Percentiles rank a stretch among this genome's conserved stretches.
Evolutionary conservation across 108 stramenopile genomes (phyloP).

Genomic region (Seminavis robusta): DNA sequence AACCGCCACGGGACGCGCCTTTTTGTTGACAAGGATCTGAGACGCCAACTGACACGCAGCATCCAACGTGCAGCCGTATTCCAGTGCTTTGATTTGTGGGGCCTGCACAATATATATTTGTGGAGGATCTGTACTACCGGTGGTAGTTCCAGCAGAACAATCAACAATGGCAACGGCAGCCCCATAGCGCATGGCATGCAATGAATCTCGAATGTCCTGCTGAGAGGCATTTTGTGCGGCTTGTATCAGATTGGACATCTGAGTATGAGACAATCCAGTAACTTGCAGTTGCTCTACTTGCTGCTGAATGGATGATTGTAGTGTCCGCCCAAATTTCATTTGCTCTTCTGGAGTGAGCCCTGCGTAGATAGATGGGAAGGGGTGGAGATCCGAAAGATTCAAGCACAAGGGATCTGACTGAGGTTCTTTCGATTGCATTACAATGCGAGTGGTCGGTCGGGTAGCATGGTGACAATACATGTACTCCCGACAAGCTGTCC

Average conservation of each 20-base stretch:
- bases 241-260: neutral
- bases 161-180: slow-evolving; percentile 73
- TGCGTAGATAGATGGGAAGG: slow-evolving; percentile 76
- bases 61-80: slow-evolving; percentile 86
- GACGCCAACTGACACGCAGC: slow-evolving; percentile 70
- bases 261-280: neutral
- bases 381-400: slow-evolving; percentile 52
- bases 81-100: slow-evolving; percentile 59
- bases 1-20: slow-evolving; percentile 30
- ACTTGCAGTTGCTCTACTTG: slow-evolving; percentile 14
- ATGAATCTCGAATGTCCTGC: slow-evolving; percentile 28
- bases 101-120: slow-evolving; percentile 28
- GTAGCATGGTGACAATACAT: slow-evolving; percentile 53
- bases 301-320: slow-evolving; percentile 1
- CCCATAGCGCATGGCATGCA: slow-evolving; percentile 81
- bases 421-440: slow-evolving; percentile 6
- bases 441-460: slow-evolving; percentile 17
- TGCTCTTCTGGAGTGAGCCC: slow-evolving; percentile 46
- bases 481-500: slow-evolving; percentile 85
- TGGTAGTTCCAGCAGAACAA: no score
- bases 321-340: slow-evolving; percentile 31
- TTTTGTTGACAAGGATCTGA: slow-evolving; percentile 22
- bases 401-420: slow-evolving; percentile 17
- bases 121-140: neutral
- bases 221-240: slow-evolving; percentile 17